Evolutionary conservation across 768 basidiomycete species (phyloP), one percentile per base, ranked within the genome.

Genomic region (Tricholoma terreum): DNA sequence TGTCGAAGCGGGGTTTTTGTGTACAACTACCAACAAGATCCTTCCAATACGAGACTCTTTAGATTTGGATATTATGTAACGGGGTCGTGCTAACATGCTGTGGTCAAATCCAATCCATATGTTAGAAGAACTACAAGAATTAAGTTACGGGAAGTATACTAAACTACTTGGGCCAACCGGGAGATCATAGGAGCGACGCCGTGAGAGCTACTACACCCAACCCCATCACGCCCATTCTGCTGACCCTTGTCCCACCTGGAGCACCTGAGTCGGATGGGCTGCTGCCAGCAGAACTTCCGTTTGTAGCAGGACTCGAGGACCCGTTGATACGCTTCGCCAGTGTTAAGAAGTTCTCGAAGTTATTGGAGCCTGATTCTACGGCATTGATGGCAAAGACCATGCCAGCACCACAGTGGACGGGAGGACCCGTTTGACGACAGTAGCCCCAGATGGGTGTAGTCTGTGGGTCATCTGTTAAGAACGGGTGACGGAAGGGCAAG

Each of bases 321-420:
- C 33, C 11, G 21, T 46, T 46, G 6, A 56, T 42, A 12, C 56
- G 36, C 40, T 57, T 57, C 10, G 67, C 67, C 3, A 71, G 69
- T 3, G 70, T 67, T 43, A 69, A 59, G 75, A 84, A 86, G 6
- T 78, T 80, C 8, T 67, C 77, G 60, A 81, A 85, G 66, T 69
- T 84, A 64, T 83, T 79, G 17, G 79, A 61, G 21, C 81, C 76
- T 6, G 71, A 67, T 66, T 80, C 79, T 22, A 75, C 72, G 1
- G 84, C 78, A 69, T 84, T 87, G 62, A 79, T 77, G n/a, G 82
- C 65, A 63, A 86, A 85, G 51, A 87, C 85, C 86, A 87, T 87
- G 51, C 85, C 85, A 24, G 72, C 58, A 0, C 67, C 73, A 63
- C 85, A 86, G 67, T 86, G 85, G 12, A 35, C 34, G 9, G 34